Base-by-base conservation (phyloP, 2,329 filamentous ascomycete species). In the Parafenestella ontariensis region DNA sequence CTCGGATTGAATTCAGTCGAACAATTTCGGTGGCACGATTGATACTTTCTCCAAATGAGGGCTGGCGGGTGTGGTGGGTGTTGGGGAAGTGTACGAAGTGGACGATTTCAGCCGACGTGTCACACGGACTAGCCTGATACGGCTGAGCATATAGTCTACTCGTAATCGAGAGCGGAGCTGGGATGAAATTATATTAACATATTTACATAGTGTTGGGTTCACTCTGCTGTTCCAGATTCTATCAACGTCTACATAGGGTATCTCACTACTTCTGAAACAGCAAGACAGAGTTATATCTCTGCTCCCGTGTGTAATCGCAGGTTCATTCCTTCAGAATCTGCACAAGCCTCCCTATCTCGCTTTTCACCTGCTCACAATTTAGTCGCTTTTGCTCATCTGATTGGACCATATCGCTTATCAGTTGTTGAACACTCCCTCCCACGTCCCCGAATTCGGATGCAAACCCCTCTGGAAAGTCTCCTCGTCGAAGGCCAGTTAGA, bases 361-460 rank as follows among this genome's bases (percentile, higher is more conserved):
- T 46, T 45, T 66, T 61, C 6, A 73, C 69, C n/a, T 71, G 62
- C 2, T 69, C 66, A 39, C 74, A 76, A 0, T 64, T 59, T 46
- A 68, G 59, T 17, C 73, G 61, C 37, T 62, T 45, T 17, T 61
- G 37, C 52, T 76, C 72, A 5, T 75, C 65, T n/a, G 41, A 52
- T 20, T 54, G 31, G n/a, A 76, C 49, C 76, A 77, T 77, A 1
- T 61, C 61, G 11, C 52, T 47, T 18, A 77, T 59, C 40, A 73
- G 59, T 10, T 54, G 59, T 39, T 66, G 59, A 15, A 76, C 46
- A 20, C 62, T 53, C 1, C 34, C 54, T 0, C 69, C 69, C 2
- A 56, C 17, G n/a, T 49, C 50, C 4, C 69, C 70, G 23, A 72
- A 28, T 2, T 44, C 46, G 1, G 54, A 45, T 3, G 59, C 61